These are phyloP conservation scores for Lophiostoma macrostomum DNA, from an alignment of 495 filamentous ascomycete genomes.

Conservation along the genomic window DNA sequence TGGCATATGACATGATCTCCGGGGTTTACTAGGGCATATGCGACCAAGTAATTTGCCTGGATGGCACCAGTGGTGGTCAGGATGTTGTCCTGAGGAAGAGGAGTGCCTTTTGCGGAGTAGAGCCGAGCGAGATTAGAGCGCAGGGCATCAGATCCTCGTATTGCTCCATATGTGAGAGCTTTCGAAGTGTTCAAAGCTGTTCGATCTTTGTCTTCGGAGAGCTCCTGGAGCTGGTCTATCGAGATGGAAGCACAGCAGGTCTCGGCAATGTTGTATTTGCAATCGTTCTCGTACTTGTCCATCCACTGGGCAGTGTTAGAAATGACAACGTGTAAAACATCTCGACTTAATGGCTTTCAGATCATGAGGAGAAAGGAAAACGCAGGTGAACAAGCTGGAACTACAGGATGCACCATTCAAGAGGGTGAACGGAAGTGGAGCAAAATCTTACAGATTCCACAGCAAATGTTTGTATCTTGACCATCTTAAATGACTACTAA, in stretches of 20 bases:
- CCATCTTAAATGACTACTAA: slow-evolving; percentile 48
- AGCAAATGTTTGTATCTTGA: slow-evolving; percentile 52
- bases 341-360: too few relatives aligned
- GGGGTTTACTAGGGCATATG: slow-evolving; percentile 72
- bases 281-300: slow-evolving; percentile 73
- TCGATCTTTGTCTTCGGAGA: slow-evolving; percentile 55
- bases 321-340: too few relatives aligned
- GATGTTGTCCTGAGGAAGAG: slow-evolving; percentile 62
- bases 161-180: slow-evolving; percentile 67
- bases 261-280: slow-evolving; percentile 80
- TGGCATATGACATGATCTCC: slow-evolving; percentile 90
- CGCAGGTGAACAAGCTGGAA: too few relatives aligned
- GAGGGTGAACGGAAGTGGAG: neutral
- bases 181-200: slow-evolving; percentile 44
- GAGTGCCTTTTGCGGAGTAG: slow-evolving; percentile 55
- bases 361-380: too few relatives aligned
- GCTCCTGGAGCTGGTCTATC: slow-evolving; percentile 60
- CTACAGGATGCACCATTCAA: too few relatives aligned
- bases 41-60: slow-evolving; percentile 72
- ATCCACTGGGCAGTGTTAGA: slow-evolving; percentile 70
- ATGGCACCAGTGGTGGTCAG: slow-evolving; percentile 81
- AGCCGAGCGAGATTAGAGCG: slow-evolving; percentile 61
- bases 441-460: slow-evolving; percentile 19
- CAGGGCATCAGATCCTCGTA: slow-evolving; percentile 64
- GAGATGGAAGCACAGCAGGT: slow-evolving; percentile 83